Base-by-base conservation (phyloP, 768 basidiomycete species). In the Tephrocybe sp. region DNA sequence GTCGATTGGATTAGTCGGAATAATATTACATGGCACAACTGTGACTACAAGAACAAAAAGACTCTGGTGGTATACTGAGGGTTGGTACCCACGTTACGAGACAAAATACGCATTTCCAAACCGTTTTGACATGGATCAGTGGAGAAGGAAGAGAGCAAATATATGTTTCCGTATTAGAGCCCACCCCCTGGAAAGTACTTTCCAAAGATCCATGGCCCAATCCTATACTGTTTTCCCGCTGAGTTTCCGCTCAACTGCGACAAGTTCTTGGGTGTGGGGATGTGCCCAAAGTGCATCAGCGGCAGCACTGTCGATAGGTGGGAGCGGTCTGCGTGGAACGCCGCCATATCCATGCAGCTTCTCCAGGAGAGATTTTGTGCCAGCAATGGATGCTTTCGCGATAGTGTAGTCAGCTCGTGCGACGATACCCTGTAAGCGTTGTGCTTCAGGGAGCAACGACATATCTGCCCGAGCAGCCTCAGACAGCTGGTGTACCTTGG, bases 311-410 rank as follows among this genome's bases (percentile, higher is more conserved):
- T 76, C 74, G 13, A 87, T 82, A 9, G 86, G 83, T 40, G 80
- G 77, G 41, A 95, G 76, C 11, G 94, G 94, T 60, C 77, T 80
- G 46, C 93, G 76, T n/a, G 91, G 84, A 21, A 68, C 60, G 0
- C 91, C 91, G 12, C 91, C 90, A 62, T 93, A 94, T 8, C 91
- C 91, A 55, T 86, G 77, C 16, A 88, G 63, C 61, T 78, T 86
- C 64, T 90, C 73, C 12, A 93, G 67, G 34, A 89, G 73, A 61
- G 72, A 84, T 67, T 95, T 95, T n/a, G 87, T 92, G 4, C 93
- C 92, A 5, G 86, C 69, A 53, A 95, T 84, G 2, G 83, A 84
- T 2, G 81, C 69, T 60, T 87, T 86, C 21, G 86, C 79, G 57
- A 93, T 85, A 5, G 88, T 86, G 55, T 73, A 84, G 64, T 97